Base-by-base conservation (phyloP, 495 filamentous ascomycete genomes). In the Chlorociboria aeruginascens region DNA sequence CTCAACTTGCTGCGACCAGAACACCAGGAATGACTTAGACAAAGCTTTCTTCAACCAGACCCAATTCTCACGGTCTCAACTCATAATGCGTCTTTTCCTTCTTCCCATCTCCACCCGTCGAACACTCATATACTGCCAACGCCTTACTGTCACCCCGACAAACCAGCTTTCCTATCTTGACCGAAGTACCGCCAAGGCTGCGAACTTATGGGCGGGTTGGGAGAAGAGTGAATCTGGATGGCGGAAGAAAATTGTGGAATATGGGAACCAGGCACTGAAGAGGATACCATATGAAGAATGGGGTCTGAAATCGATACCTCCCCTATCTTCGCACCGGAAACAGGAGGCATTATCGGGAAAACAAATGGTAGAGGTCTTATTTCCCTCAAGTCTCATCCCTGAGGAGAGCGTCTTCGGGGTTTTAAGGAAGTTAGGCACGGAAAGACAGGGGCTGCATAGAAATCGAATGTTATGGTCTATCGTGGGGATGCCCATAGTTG, bases 261-360 rank as follows among this genome's bases (percentile, higher is more conserved):
- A 89, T 62, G 92, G 93, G 28, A 96, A 97, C 68, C 71, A 77
- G 28, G 74, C 85, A 8, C 74, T 97, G 43, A 82, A 83, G 57
- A 77, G 86, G 35, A 89, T 99, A 55, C 86, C 90, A 1, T 95
- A 83, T 62, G 86, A 96, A 66, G 92, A 99, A 83, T 99, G 92
- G 77, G 90, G 86, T 0, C 68, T 98, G 40, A 97, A 97, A 66
- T 90, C 86, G 45, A 83, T 98, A 33, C 92, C 92, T 3, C 85
- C 92, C 31, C 68, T 95, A 46, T 88, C 77, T 25, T 69, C 77
- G 32, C 76, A 79, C 47, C 71, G 77, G 40, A 71, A 72, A 52
- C 67, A 76, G 38, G 73, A 81, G 45, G 78, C 83, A 56, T 56
- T 78, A 12, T 63, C 82, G 43, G 82, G 76, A 31, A 74, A 74